Base-by-base conservation (phyloP, 805 yeast genomes). In the Wickerhamomyces kurtzmanii region DNA sequence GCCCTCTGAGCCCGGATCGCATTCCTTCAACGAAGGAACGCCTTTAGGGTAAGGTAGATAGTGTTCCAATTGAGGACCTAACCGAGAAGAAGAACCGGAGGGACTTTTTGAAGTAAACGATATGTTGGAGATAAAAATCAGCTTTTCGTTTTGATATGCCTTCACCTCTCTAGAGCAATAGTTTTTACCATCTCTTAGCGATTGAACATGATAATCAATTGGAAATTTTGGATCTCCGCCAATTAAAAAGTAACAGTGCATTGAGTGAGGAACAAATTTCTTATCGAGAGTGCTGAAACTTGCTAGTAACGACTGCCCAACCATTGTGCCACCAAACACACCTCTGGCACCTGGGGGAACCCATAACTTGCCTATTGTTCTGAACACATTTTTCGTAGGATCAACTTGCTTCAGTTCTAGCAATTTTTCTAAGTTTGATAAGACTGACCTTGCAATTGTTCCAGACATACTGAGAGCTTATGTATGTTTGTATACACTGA, bases 261-360 rank as follows among this genome's bases (percentile, higher is more conserved):
- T 52, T 8, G 83, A 68, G 19, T 68, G 62, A 1, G 86, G 85
- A 17, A 54, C 55, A 50, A 67, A 68, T 13, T 49, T 40, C 3
- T 38, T 45, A n/a, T 64, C 61, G 5, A 71, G 58, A 6, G 73
- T 65, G 27, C 63, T 58, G 19, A 75, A 54, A 3, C 79, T 75
- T 5, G 82, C 83, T 33, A 67, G 47, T 4, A 77, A 49, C 3
- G 84, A 57, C 40, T 78, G 86, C 0, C 82, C 81, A 12, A 75
- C 71, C 23, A 72, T 53, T 12, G 75, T 71, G 8, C 87, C 86
- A 3, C 86, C 86, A 53, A 76, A 78, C 1, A 77, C 70, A 2
- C 83, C 84, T 24, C 77, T 54, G 3, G 81, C 78, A 0, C 71
- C 66, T 5, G 55, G 57, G 3, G 74, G 74, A 4, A 68, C 59